Evolutionary conservation across 352 stramenopile genomes (phyloP), one percentile per base, ranked within the genome.

Genomic region (Globisporangium cystogenes): DNA sequence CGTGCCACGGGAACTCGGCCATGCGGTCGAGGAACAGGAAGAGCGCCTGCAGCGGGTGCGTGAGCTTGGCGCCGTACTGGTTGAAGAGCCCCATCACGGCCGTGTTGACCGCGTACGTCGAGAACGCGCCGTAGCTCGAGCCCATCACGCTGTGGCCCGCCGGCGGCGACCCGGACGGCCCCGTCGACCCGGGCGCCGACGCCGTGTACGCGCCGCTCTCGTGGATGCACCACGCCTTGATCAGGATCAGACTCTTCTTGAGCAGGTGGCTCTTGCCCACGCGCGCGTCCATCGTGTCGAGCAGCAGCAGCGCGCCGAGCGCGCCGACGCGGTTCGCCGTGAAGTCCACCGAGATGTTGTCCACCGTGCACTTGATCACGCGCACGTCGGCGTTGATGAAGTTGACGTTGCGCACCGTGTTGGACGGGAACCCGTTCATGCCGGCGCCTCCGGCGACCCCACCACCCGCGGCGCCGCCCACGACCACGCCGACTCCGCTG

Each of bases 11-110:
- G 50, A 97, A 96, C 57, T 87, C 76, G 23, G 74, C 75, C 65
- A 94, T 72, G 16, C 77, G 71, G 62, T 95, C 81, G 45, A 97
- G 60, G 50, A 97, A 97, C 20, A 95, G 59, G 36, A 83, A 78
- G 43, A 97, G 55, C 8, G 84, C 86, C 31, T 90, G 71, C n/a
- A 97, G 60, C 35, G 88, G 86, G 41, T 93, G 83, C 8, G 68
- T 72, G 21, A 97, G 77, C 14, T 55, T 56, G 18, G 72, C 55
- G 7, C 85, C 81, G 63, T 93, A 70, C 51, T 87, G 68, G 60
- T 96, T 96, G 48, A 97, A 91, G 5, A 97, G 65, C 37, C 77
- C 75, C 68, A 97, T 90, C 7, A 97, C 81, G 37, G 96, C 90
- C 35, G 85, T 94, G 52, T 94, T 93, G 26, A 97, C 70, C 26